Base-by-base conservation (phyloP, 2,329 filamentous ascomycete species). In the Botrytis galanthina region DNA sequence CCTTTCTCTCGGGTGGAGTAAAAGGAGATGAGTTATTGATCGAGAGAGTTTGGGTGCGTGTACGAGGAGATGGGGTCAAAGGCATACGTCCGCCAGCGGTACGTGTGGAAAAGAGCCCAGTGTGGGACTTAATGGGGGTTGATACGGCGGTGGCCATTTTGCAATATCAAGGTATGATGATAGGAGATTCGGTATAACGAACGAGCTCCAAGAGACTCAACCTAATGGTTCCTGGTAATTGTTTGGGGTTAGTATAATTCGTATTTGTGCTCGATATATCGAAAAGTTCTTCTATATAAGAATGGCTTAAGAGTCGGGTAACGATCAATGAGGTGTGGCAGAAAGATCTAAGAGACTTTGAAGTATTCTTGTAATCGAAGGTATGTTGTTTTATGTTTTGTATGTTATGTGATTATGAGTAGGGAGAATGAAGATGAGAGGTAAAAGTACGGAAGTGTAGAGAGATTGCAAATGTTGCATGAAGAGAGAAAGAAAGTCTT, bases 41-140 rank as follows among this genome's bases (percentile, higher is more conserved):
- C 20, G 87, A 83, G 72, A 85, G 83, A 67, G 84, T 86, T 46
- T 85, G 84, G 48, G 86, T 85, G 77, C 90, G 89, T 76, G 87
- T 84, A 78, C 91, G 90, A 74, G 96, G 96, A 73, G 95, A 98
- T 46, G 96, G 95, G 6, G 95, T 98, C 81, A 99, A 86, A 79
- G 96, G 95, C 87, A 97, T 95, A 76, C 96, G 93, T 82, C 95
- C 94, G 85, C 95, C 95, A 83, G 95, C 96, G 82, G 95, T 96
- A 83, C 94, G 94, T 78, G 93, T 90, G 78, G 92, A 94, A 86
- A 98, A 98, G 80, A 98, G 89, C 74, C 94, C 94, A 84, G 92
- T 91, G 84, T 97, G 95, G 88, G 93, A 96, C 88, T 98, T 98
- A 82, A 96, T 87, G 75, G 96, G 96, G 75, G 96, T 98, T 80